These are phyloP conservation scores for Isatis lusitanica DNA, from an alignment of 441 rosid species.

Conservation along the genomic window DNA sequence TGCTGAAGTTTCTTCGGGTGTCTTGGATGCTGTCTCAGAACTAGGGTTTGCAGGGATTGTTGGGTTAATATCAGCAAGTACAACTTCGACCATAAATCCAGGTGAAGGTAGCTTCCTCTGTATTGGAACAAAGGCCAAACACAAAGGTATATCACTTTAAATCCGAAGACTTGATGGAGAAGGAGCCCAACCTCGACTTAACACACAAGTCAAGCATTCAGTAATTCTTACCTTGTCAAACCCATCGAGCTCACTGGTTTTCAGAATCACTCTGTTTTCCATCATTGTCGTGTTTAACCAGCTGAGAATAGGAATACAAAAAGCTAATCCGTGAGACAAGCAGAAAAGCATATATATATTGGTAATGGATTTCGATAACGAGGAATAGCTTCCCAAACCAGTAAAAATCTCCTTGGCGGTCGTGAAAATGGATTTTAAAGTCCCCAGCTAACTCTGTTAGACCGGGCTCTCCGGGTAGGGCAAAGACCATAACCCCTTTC, in stretches of 20 bases:
- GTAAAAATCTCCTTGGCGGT: slow-evolving; percentile 98
- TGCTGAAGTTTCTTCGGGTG: slow-evolving; percentile 48
- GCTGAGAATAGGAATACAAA: slow-evolving; percentile 41
- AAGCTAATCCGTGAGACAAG: slow-evolving; percentile 8
- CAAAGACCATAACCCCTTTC: slow-evolving; percentile 97
- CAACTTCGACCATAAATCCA: slow-evolving; percentile 93
- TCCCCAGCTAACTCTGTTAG: slow-evolving; percentile 86
- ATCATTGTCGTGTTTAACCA: slow-evolving; percentile 95
- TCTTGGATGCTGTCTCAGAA: slow-evolving; percentile 38
- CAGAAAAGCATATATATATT: background rate
- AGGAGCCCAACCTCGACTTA: slow-evolving; percentile 3
- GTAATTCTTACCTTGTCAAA: slow-evolving; percentile 80
- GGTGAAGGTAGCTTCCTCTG: slow-evolving; percentile 98
- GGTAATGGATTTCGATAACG: background rate
- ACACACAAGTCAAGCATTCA: background rate
- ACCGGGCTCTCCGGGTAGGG: slow-evolving; percentile 98
- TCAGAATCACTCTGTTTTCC: slow-evolving; percentile 80
- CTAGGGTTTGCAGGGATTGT: slow-evolving; percentile 37
- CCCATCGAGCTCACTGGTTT: slow-evolving; percentile 75
- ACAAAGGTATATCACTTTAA: slow-evolving; percentile 10
- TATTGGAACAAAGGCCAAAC: slow-evolving; percentile 25
- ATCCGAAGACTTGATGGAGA: background rate
- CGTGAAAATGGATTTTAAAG: slow-evolving; percentile 94
- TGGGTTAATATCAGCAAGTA: slow-evolving; percentile 64
- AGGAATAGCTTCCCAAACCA: slow-evolving; percentile 53